These are phyloP conservation scores for Stylosanthes scabra DNA, from an alignment of 331 rosid species.

Conservation along the genomic window DNA sequence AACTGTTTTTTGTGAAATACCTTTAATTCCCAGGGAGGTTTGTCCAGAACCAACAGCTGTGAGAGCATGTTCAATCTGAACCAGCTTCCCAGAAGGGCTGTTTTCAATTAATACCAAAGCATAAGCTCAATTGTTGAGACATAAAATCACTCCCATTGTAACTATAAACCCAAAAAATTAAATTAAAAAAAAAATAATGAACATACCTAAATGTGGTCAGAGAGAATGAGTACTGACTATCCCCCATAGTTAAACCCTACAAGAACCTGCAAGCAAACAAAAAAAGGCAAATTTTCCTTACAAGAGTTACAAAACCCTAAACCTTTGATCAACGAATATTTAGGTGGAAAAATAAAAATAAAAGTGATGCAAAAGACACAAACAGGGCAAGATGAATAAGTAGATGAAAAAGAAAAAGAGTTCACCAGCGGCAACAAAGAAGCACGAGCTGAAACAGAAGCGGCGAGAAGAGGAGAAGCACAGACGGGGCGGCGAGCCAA, in stretches of 20 bases:
- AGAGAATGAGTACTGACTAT: slow-evolving; percentile 82
- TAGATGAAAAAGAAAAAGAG: too few species aligned
- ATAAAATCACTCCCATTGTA: slow-evolving; percentile 5
- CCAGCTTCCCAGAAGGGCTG: slow-evolving; percentile 93
- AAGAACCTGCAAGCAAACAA: slow-evolving; percentile 24
- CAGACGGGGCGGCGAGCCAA: too few species aligned
- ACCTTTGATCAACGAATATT: too few species aligned
- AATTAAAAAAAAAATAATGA: neutral
- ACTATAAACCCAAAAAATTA: neutral
- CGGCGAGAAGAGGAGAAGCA: too few species aligned
- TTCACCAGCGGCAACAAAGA: too few species aligned
- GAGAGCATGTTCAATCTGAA: slow-evolving; percentile 93
- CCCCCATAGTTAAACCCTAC: slow-evolving; percentile 63
- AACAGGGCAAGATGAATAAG: too few species aligned
- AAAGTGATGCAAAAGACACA: too few species aligned
- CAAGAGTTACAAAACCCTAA: neutral
- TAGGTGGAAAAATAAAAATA: too few species aligned
- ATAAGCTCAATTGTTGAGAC: neutral
- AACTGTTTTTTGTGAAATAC: slow-evolving; percentile 39
- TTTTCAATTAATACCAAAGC: slow-evolving; percentile 16
- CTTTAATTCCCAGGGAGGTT: slow-evolving; percentile 89
- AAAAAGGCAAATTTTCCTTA: neutral
- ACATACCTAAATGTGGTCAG: slow-evolving; percentile 80
- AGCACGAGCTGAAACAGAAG: too few species aligned
- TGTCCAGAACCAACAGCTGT: slow-evolving; percentile 95